Conservation (phyloP, 225 moss, liverwort and hornwort species). For the Pseudoscleropodium purum region DNA sequence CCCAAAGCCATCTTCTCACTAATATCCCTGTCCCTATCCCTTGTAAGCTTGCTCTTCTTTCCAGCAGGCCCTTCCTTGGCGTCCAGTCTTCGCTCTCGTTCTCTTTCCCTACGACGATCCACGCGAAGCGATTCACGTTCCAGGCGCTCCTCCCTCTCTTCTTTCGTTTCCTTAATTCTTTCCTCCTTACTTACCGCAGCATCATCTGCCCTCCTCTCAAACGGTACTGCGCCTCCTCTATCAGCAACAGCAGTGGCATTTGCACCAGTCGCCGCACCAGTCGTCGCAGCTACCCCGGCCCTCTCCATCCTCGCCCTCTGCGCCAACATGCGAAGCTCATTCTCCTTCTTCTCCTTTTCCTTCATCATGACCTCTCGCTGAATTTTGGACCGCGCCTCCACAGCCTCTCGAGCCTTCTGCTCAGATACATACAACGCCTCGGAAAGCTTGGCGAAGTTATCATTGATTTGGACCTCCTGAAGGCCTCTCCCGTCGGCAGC, state of each 20-base stretch:
- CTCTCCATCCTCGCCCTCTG: conserved; percentile 99
- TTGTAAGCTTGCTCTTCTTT: conserved; percentile 81
- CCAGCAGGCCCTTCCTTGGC: conserved; percentile 56
- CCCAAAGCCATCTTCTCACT: conserved; percentile 91
- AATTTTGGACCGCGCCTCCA: conserved; percentile 94
- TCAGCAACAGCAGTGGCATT: conserved; percentile 52
- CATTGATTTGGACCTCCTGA: conserved; percentile 98
- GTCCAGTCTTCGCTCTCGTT: conserved; percentile 66
- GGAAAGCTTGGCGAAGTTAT: conserved; percentile 92
- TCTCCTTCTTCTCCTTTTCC: conserved; percentile 99
- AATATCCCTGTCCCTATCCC: conserved; percentile 79
- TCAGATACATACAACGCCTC: conserved; percentile 93
- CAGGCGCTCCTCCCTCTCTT: conserved; percentile 69
- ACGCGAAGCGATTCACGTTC: conserved; percentile 74
- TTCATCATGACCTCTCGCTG: conserved; percentile 91
- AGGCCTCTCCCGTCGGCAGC: conserved; percentile 96
- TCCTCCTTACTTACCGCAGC: conserved; percentile 56
- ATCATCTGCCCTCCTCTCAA: conserved; percentile 64
- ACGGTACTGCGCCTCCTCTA: conserved; percentile 34
- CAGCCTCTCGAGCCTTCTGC: conserved; percentile 98
- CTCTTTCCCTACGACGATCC: conserved; percentile 90
- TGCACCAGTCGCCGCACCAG: conserved; percentile 29
- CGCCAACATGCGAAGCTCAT: conserved; percentile 87
- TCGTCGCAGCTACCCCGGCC: conserved; percentile 49
- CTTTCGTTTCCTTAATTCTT: conserved; percentile 65